Base-by-base conservation (phyloP, 768 basidiomycete genomes). In the Suillus tomentosus region DNA sequence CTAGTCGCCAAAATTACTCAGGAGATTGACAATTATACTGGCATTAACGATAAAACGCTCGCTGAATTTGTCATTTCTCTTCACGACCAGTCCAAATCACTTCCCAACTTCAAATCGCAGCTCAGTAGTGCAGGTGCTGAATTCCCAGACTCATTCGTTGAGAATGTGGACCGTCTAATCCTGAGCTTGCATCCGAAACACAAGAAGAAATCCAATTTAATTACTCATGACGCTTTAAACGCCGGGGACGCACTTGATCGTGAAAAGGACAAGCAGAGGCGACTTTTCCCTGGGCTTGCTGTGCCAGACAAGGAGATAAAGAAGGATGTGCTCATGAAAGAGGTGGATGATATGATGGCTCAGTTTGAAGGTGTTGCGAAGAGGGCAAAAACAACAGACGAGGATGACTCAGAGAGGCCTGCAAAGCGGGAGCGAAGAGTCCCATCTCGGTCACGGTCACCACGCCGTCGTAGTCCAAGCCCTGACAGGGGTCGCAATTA, bases 141-240 rank as follows among this genome's bases (percentile, higher is more conserved):
- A 67, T 95, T 98, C 71, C 90, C 95, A 4, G 92, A 93, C 66
- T 92, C 92, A 34, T 92, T 98, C 73, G 79, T 96, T 64, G 91
- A 95, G 75, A 96, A 90, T 72, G 86, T 99, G 40, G 96, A 99
- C 79, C 91, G 97, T 22, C 86, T 99, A 60, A 94, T 99, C 69
- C 85, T 97, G 62, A 92, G 85, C 63, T 87, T 98, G 83, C 96
- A 99, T 70, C 97, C 96, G 1, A 97, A 95, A 71, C 91, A 98
- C 81, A 97, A 94, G 82, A 92, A 92, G 76, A 81, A 78, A 50
- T 79, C 81, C 36, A 72, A 76, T 27, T 62, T 71, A 19, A 75
- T 75, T 42, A 69, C 75, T 27, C 80, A 81, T 61, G 80, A 78
- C 43, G 79, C 80, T 55, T 62, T 68, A 10, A 74, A 71, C 17